Conservation (phyloP, 2,329 filamentous ascomycete genomes). For the Xylariomycetidae sp. region DNA sequence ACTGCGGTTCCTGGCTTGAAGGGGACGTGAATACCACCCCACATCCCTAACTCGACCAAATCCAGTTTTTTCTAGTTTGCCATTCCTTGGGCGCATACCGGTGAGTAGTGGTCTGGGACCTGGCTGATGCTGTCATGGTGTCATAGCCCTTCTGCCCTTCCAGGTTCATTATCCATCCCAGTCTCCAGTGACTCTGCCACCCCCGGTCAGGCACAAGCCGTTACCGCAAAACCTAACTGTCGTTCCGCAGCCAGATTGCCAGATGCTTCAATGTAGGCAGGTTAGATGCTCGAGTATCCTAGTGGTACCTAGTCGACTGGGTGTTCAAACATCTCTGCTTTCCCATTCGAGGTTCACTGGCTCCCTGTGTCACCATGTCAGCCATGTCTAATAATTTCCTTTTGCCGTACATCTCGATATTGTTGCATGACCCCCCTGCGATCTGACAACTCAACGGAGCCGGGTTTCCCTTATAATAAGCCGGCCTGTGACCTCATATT, state of each 20-base stretch:
- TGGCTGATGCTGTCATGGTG: background rate
- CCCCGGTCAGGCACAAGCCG: conserved; percentile 3
- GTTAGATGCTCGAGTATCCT: no score
- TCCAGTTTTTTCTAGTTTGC: conserved; percentile 15
- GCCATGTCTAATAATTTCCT: conserved; percentile 1
- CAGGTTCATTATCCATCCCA: background rate
- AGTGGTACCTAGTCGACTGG: no score
- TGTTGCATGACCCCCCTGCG: background rate
- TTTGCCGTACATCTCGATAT: conserved; percentile 1
- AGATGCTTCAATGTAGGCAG: no score
- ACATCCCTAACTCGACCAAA: no score
- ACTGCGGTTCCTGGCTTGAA: conserved; percentile 12
- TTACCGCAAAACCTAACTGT: conserved; percentile 7
- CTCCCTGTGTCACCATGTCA: conserved; percentile 3
- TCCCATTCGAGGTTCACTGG: no score
- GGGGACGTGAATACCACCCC: conserved; percentile 10
- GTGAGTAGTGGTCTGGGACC: no score
- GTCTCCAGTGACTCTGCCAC: conserved; percentile 2
- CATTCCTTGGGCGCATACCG: no score
- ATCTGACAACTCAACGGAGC: background rate
- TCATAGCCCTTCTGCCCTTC: background rate
- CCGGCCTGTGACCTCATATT: conserved; percentile 22
- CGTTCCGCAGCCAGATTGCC: no score
- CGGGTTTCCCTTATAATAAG: conserved; percentile 13
- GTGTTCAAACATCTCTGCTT: no score